phyloP scores from a whole-genome alignment of 495 filamentous ascomycete genomes.

The Sabuloglossum arenarium region DNA sequence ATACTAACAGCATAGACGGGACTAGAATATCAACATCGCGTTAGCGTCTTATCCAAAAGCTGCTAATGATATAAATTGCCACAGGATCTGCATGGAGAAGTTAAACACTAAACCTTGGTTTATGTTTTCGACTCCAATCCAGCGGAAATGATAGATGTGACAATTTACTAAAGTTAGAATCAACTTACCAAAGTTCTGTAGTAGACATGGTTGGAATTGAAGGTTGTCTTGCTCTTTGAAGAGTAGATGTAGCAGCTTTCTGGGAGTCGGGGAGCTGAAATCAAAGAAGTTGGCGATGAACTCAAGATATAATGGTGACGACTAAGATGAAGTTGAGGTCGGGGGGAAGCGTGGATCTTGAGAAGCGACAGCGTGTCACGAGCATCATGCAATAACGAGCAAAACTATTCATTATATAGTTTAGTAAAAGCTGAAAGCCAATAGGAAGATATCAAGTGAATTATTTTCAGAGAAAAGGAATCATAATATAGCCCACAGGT shows the following conservation, averaged over 20 bases:
- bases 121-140: background rate
- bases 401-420: background rate
- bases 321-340: background rate
- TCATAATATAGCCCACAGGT: background rate
- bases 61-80: background rate
- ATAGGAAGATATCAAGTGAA: background rate
- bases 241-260: background rate
- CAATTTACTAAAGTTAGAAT: conserved; percentile 5
- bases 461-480: background rate
- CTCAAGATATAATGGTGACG: background rate
- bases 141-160: background rate
- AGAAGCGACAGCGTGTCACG: background rate
- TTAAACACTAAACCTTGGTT: no score
- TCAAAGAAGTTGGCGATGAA: background rate
- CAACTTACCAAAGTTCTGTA: conserved; percentile 31
- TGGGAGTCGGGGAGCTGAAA: background rate
- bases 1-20: conserved; percentile 97
- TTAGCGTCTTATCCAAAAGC: background rate
- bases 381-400: conserved; percentile 1
- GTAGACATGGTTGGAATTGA: background rate
- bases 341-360: background rate
- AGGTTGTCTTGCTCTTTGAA: background rate
- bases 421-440: background rate
- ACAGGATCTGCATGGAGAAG: no score
- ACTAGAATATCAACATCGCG: conserved; percentile 24